Conservation (phyloP, 2,329 filamentous ascomycete genomes). For the Trichophyton rubrum region DNA sequence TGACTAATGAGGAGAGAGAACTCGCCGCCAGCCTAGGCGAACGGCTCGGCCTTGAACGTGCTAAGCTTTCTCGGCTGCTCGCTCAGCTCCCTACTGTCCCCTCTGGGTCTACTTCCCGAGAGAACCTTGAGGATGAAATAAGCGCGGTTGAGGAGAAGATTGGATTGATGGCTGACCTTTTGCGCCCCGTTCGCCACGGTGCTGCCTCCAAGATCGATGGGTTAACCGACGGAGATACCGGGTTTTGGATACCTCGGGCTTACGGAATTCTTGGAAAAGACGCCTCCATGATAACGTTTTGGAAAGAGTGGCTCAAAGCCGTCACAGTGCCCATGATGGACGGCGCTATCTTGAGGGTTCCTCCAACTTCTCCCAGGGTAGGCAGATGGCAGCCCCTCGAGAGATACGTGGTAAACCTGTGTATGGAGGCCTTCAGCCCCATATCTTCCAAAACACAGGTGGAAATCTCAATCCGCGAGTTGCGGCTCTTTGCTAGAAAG, state of each 20-base stretch:
- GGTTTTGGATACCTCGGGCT: conserved; percentile 86
- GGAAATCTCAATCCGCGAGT: conserved; percentile 75
- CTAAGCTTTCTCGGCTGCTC: conserved; percentile 77
- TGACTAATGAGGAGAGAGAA: conserved; percentile 96
- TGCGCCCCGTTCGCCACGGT: conserved; percentile 82
- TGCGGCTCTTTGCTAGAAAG: conserved; percentile 83
- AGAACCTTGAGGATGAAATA: conserved; percentile 83
- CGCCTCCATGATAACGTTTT: conserved; percentile 71
- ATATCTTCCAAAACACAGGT: conserved; percentile 92
- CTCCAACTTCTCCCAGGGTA: conserved; percentile 75
- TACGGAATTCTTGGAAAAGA: conserved; percentile 89
- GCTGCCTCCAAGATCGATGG: conserved; percentile 96
- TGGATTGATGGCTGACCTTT: conserved; percentile 85
- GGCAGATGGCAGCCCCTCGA: conserved; percentile 95
- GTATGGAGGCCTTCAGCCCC: conserved; percentile 85
- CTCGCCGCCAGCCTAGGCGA: conserved; percentile 83
- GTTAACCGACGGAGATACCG: conserved; percentile 85
- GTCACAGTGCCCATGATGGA: conserved; percentile 93
- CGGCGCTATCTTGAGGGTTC: conserved; percentile 67
- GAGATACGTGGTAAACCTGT: conserved; percentile 92
- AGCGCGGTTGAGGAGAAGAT: conserved; percentile 96
- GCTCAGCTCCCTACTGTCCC: conserved; percentile 67
- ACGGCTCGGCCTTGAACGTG: conserved; percentile 72
- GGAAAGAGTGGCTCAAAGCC: conserved; percentile 96
- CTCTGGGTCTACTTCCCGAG: conserved; percentile 69